Evolutionary conservation across 352 stramenopile genomes (phyloP).

Genomic region (Pythium sukuiense): DNA sequence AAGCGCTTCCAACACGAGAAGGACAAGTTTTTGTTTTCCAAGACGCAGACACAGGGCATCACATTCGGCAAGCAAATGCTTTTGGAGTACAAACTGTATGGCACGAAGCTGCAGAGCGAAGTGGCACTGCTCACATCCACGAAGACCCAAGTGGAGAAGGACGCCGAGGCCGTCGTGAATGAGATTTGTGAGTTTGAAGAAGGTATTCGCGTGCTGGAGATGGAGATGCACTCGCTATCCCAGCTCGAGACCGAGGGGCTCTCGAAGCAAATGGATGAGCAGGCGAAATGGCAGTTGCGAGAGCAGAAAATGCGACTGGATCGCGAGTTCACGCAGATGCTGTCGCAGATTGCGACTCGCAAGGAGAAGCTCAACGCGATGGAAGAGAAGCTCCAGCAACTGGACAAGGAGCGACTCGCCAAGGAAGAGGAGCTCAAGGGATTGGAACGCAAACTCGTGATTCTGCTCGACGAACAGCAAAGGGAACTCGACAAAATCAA

Average conservation of each 20-base stretch:
- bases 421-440: slow-evolving; percentile 94
- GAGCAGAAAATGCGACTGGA: slow-evolving; percentile 95
- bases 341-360: slow-evolving; percentile 92
- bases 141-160: slow-evolving; percentile 87
- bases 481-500: slow-evolving; percentile 45
- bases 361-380: slow-evolving; percentile 86
- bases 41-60: slow-evolving; percentile 92
- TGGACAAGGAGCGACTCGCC: slow-evolving; percentile 83
- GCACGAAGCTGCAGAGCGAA: slow-evolving; percentile 93
- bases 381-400: slow-evolving; percentile 83
- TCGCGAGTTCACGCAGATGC: slow-evolving; percentile 93
- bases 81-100: slow-evolving; percentile 94
- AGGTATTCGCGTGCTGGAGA: slow-evolving; percentile 88
- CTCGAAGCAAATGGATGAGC: slow-evolving; percentile 76
- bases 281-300: slow-evolving; percentile 80
- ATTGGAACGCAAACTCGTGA: slow-evolving; percentile 93
- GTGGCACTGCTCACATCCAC: slow-evolving; percentile 89
- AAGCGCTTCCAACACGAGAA: slow-evolving; percentile 77
- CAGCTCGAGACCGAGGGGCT: slow-evolving; percentile 90
- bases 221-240: slow-evolving; percentile 91
- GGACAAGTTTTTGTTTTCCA: slow-evolving; percentile 95
- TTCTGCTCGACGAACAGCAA: slow-evolving; percentile 29
- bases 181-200: slow-evolving; percentile 96
- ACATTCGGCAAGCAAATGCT: slow-evolving; percentile 95
- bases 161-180: slow-evolving; percentile 86